These are phyloP conservation scores for Boletus sp. DNA, from an alignment of 768 basidiomycete species.

Conservation along the genomic window DNA sequence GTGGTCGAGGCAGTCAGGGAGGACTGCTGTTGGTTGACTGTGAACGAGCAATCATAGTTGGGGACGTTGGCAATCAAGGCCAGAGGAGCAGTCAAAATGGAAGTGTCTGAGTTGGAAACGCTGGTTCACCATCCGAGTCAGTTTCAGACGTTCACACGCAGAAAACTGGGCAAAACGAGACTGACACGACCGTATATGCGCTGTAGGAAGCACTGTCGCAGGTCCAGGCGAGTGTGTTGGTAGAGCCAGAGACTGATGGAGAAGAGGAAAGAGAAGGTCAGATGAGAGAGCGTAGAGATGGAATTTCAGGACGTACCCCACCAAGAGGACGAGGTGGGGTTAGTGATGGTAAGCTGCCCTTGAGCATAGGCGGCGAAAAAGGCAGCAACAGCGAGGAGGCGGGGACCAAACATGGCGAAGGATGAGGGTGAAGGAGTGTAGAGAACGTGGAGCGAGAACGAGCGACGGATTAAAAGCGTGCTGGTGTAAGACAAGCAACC, in stretches of 20 bases:
- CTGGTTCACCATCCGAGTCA: conserved; percentile 28
- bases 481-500: conserved; percentile 5
- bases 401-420: conserved; percentile 32
- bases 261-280: neutral
- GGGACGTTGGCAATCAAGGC: conserved; percentile 47
- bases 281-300: neutral
- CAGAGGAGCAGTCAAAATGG: conserved; percentile 38
- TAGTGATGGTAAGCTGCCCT: conserved; percentile 44
- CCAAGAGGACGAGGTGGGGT: conserved; percentile 49
- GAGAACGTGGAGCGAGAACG: conserved; percentile 22
- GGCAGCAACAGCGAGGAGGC: conserved; percentile 38
- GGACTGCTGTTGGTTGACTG: conserved; percentile 47
- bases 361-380: conserved; percentile 34
- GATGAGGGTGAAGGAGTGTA: conserved; percentile 11
- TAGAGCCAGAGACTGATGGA: conserved; percentile 49
- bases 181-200: conserved; percentile 49
- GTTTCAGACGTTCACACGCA: conserved; percentile 5
- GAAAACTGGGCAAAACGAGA: neutral
- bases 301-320: conserved; percentile 51
- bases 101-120: conserved; percentile 43
- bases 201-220: conserved; percentile 42
- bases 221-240: conserved; percentile 60
- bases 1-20: conserved; percentile 40
- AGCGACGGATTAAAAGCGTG: conserved; percentile 18
- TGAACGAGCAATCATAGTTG: conserved; percentile 59